Evolutionary conservation across 2,329 filamentous ascomycete genomes (phyloP).

Genomic region (Hymenoscyphus linearis): DNA sequence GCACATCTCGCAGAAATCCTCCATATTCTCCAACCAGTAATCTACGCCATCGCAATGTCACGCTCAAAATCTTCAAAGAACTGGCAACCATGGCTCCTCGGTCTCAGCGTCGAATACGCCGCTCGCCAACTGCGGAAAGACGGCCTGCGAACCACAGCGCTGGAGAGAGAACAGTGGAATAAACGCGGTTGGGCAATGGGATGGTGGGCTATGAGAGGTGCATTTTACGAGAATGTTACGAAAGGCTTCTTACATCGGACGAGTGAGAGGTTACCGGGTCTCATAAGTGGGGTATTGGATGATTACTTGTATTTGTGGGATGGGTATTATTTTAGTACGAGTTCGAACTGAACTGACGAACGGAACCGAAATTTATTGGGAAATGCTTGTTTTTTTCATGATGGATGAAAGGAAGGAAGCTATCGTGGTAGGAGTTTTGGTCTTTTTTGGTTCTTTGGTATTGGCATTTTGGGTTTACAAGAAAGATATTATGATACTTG

Average conservation of each 20-base stretch:
- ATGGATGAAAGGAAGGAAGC: not conserved
- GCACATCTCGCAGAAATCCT: constrained; percentile 80
- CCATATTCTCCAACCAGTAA: constrained; percentile 82
- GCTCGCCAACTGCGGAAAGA: constrained; percentile 76
- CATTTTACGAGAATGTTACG: constrained; percentile 90
- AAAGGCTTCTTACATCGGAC: constrained; percentile 63
- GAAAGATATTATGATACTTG: no score
- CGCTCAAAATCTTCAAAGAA: constrained; percentile 62
- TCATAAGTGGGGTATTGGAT: constrained; percentile 81
- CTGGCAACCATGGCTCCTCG: constrained; percentile 90
- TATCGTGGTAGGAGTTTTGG: no score
- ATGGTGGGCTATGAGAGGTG: constrained; percentile 97
- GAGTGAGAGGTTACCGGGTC: constrained; percentile 42
- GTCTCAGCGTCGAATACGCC: constrained; percentile 77
- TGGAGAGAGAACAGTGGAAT: constrained; percentile 86
- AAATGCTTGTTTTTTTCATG: not conserved
- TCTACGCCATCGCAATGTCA: constrained; percentile 81
- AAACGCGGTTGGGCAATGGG: constrained; percentile 85
- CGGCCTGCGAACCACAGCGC: constrained; percentile 62
- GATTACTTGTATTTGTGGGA: constrained; percentile 99
- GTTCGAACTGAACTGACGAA: constrained; percentile 30
- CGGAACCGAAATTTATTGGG: constrained; percentile 3
- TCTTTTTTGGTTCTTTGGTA: not conserved
- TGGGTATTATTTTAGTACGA: constrained; percentile 76
- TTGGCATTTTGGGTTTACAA: no score